These are phyloP conservation scores for Epichloe glyceriae DNA, from an alignment of 2,329 filamentous ascomycete species.

Conservation along the genomic window DNA sequence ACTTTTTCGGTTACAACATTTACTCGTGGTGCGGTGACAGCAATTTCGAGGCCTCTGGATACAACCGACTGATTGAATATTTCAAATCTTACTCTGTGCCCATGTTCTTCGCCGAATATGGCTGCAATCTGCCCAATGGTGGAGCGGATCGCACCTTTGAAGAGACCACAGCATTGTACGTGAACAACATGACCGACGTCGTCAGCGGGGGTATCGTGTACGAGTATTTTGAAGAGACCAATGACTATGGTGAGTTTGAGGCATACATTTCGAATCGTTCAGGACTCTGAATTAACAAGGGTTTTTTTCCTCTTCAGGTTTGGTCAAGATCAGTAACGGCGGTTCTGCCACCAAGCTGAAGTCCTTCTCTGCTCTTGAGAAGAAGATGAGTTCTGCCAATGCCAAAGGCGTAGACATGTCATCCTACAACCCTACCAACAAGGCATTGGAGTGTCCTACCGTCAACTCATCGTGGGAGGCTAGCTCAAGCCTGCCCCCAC, in stretches of 20 bases:
- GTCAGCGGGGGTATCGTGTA: conserved; percentile 97
- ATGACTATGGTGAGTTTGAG: conserved; percentile 60
- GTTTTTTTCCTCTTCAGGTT: conserved; percentile 28
- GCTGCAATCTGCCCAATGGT: conserved; percentile 64
- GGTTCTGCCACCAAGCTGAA: conserved; percentile 50
- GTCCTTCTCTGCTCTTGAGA: conserved; percentile 63
- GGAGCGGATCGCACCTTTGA: conserved; percentile 62
- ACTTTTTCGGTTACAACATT: conserved; percentile 99
- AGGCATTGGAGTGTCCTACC: conserved; percentile 59
- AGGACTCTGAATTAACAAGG: too few species aligned
- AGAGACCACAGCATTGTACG: conserved; percentile 74
- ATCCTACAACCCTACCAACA: conserved; percentile 65
- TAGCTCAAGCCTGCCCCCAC: conserved; percentile 62
- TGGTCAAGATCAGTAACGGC: conserved; percentile 46
- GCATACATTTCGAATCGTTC: too few species aligned
- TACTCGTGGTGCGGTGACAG: conserved; percentile 97
- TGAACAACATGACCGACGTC: conserved; percentile 65
- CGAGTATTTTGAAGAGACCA: conserved; percentile 90
- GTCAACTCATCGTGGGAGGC: conserved; percentile 50
- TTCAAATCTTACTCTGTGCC: conserved; percentile 84
- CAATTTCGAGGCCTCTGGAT: conserved; percentile 63
- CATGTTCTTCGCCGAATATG: conserved; percentile 97
- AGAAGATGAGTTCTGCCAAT: conserved; percentile 52
- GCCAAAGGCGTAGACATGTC: conserved; percentile 54
- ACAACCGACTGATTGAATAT: conserved; percentile 69